These are phyloP conservation scores for Acacia crassicarpa DNA, from an alignment of 306 rosid genomes.

Conservation along the genomic window DNA sequence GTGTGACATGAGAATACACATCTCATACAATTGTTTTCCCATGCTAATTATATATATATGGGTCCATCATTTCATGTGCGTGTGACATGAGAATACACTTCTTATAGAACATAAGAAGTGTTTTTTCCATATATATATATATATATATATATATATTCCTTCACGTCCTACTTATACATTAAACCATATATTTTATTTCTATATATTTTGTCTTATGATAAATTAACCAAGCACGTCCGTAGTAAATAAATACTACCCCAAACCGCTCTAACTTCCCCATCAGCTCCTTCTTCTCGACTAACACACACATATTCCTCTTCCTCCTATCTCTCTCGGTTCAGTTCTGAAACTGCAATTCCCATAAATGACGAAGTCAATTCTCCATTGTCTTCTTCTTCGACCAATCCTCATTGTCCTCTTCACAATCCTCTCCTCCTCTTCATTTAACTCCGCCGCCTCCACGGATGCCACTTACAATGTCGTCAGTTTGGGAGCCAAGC, in stretches of 20 bases:
- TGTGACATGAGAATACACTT: too few relatives aligned
- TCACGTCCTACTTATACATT: too few relatives aligned
- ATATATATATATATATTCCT: too few relatives aligned
- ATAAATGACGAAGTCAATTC: not conserved
- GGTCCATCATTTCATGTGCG: too few relatives aligned
- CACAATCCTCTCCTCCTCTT: not conserved
- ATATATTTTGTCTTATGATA: too few relatives aligned
- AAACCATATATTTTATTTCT: too few relatives aligned
- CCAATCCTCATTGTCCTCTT: not conserved
- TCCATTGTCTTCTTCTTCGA: not conserved
- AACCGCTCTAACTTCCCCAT: slow-evolving; percentile 13
- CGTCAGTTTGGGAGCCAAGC: slow-evolving; percentile 47
- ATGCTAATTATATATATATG: too few relatives aligned
- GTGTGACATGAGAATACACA: too few relatives aligned
- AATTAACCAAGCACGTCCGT: too few relatives aligned
- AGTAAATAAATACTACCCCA: slow-evolving; percentile 30
- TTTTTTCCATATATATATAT: too few relatives aligned
- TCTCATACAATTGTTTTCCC: too few relatives aligned
- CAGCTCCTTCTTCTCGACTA: slow-evolving; percentile 11
- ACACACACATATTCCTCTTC: not conserved
- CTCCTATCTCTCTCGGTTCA: not conserved
- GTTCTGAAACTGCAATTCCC: not conserved
- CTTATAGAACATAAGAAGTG: too few relatives aligned
- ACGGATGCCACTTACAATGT: slow-evolving; percentile 30
- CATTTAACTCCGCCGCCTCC: not conserved